Base-by-base conservation (phyloP, 805 yeast genomes). In the Yarrowia keelungensis region DNA sequence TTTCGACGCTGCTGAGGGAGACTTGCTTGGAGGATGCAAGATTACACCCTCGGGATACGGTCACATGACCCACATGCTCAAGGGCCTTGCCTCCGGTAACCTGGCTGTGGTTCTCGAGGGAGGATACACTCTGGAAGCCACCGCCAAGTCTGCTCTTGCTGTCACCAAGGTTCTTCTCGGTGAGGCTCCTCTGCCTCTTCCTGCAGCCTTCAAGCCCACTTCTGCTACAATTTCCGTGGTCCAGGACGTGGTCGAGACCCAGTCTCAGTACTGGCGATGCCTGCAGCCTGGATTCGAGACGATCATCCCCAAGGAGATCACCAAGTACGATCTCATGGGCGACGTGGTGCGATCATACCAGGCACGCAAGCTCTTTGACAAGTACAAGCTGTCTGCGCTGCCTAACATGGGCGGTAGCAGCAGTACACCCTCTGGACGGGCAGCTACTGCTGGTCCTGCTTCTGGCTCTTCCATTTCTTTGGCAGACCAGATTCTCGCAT, bases 1-100 rank as follows among this genome's bases (percentile, higher is more conserved):
- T 0, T 95, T 95, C 74, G 99, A 95, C 80, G 99, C 99, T 22
- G 99, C 99, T 1, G 97, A 91, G 74, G 98, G 98, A 70, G 99
- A 95, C 78, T 89, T 92, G 69, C 91, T 95, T 71, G 99, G 99
- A 11, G 97, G 94, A 58, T 95, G 98, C 77, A 96, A 91, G 76
- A 97, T 95, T 1, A 85, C 97, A 0, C 99, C 99, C 1, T 89
- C 92, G 46, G 97, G 97, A 14, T 95, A 95, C 77, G 98, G 97
- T 9, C 93, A 92, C 71, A 92, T 95, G 97, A 91, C 98, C 4
- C 97, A 92, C 75, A 84, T 88, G 87, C 81, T 95, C 72, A 93
- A 93, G 78, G 86, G 91, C 47, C 80, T 95, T 53, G 97, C 98
- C 2, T 85, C 85, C 73, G 99, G 99, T 2, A 91, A 90, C 73